A percentile compares a stretch with the other conserved stretches of the same genome.
These are phyloP conservation scores for Rosa multiflora DNA, from an alignment of 306 rosid species.

Conservation along the genomic window DNA sequence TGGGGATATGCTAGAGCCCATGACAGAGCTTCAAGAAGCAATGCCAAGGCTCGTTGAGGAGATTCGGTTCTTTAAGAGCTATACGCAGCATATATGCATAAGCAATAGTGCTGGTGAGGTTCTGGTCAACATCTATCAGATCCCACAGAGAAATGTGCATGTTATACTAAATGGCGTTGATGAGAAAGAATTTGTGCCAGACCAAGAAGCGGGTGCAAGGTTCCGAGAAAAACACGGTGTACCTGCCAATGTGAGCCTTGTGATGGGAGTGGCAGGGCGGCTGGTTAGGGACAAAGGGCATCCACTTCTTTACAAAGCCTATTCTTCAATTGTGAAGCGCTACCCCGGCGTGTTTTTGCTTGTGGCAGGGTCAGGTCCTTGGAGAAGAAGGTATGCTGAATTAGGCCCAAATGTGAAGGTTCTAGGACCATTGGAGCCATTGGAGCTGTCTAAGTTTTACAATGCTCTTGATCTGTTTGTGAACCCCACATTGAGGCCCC, in stretches of 20 bases:
- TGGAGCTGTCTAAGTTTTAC: conserved; percentile 26
- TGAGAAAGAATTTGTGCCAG: conserved; percentile 18
- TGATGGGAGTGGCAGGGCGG: conserved; percentile 37
- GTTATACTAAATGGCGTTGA: conserved; percentile 33
- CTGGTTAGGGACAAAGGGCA: conserved; percentile 34
- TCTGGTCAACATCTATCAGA: conserved; percentile 28
- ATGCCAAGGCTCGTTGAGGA: conserved; percentile 30
- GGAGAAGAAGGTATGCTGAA: conserved; percentile 30
- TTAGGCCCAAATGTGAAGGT: conserved; percentile 34
- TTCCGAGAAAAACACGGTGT: conserved; percentile 16
- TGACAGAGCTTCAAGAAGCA: conserved; percentile 28
- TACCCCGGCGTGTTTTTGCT: conserved; percentile 13
- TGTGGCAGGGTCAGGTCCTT: conserved; percentile 33
- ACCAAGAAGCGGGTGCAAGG: conserved; percentile 20
- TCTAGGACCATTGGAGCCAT: conserved; percentile 28
- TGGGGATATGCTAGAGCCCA: not conserved
- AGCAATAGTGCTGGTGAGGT: conserved; percentile 32
- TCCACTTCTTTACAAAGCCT: conserved; percentile 26
- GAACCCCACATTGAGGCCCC: conserved; percentile 33
- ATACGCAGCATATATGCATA: conserved; percentile 23
- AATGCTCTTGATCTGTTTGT: conserved; percentile 31
- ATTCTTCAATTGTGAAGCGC: conserved; percentile 25
- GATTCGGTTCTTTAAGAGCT: conserved; percentile 25
- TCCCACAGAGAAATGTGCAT: conserved; percentile 28
- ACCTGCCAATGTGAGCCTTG: conserved; percentile 26